A percentile compares a stretch with the other conserved stretches of the same genome.
These are phyloP conservation scores for Suillus subaureus DNA, from an alignment of 768 basidiomycete genomes.

Conservation along the genomic window DNA sequence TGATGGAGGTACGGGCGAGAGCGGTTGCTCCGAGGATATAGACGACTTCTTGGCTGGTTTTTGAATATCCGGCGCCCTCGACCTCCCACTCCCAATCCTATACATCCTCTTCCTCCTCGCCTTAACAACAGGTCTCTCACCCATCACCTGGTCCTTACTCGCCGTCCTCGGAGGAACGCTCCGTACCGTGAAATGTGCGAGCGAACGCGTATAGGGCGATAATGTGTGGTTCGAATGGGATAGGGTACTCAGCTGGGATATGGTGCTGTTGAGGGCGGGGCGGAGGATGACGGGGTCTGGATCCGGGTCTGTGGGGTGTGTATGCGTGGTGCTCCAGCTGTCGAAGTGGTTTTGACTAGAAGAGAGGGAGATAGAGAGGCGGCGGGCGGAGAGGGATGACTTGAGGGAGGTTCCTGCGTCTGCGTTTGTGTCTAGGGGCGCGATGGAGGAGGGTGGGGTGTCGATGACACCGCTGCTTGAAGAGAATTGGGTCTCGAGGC, in stretches of 20 bases:
- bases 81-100: conserved; percentile 45
- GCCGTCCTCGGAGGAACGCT: conserved; percentile 71
- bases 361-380: conserved; percentile 35
- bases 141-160: conserved; percentile 32
- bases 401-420: conserved; percentile 22
- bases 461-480: conserved; percentile 44
- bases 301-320: conserved; percentile 36
- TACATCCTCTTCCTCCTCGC: conserved; percentile 79
- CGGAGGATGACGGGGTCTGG: conserved; percentile 62
- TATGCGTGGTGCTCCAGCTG: conserved; percentile 37
- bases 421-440: conserved; percentile 4
- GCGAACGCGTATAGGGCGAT: conserved; percentile 88
- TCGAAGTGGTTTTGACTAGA: conserved; percentile 29
- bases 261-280: conserved; percentile 68
- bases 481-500: conserved; percentile 52
- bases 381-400: conserved; percentile 26
- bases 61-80: neutral
- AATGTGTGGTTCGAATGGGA: conserved; percentile 91
- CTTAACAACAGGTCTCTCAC: conserved; percentile 60
- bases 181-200: conserved; percentile 91
- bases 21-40: conserved; percentile 12
- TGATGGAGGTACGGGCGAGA: conserved; percentile 42
- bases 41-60: too few species aligned
- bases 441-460: conserved; percentile 45
- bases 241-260: conserved; percentile 86